Base-by-base conservation (phyloP, 2,329 filamentous ascomycete species). In the Keithomyces neogunnii region DNA sequence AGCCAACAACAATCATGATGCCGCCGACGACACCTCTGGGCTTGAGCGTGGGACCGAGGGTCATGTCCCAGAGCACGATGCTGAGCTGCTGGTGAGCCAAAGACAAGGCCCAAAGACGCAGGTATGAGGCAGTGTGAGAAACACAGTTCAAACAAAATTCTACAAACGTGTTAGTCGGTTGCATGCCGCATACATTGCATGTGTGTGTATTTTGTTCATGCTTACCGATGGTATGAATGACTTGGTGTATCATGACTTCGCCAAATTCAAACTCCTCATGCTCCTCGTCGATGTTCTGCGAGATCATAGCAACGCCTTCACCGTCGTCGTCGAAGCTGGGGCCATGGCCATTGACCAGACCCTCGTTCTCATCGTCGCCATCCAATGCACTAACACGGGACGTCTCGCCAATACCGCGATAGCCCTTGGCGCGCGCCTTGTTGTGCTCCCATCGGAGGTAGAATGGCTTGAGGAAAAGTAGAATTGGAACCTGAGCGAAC, bases 101-200 rank as follows among this genome's bases (percentile, higher is more conserved):
- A 2, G 93, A 99, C 61, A 99, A 72, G 33, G 93, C 93, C 93
- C 93, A 99, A 44, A 99, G 87, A 76, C 93, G 93, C 46, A 99
- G 86, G 72, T 99, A 99, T 1, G 93, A 99, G 4, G 93, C 93
- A 4, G 95, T 99, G 73, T 99, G 93, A 32, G 93, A 99, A 56
- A 99, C 92, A 69, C 92, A 97, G 77, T 99, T 99, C 62, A 99
- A 80, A 67, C 93, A 99, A 76, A 99, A 99, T 78, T 99, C 89
- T 90, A 59, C 4, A 40, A 50, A 6, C 30, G 11, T 33, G 55
- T 73, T 65, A 74, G 66, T 30, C 38, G 28, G 26, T 31, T 7
- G 3, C n/a, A 11, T 32, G 8, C 10, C 42, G 36, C 10, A 13
- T 26, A 59, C n/a, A 1, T 2, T 6, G 13, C 13, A n/a, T 40